Evolutionary conservation across 768 basidiomycete genomes (phyloP), one percentile per base, ranked within the genome.

Genomic region (Tricholoma matsutake): DNA sequence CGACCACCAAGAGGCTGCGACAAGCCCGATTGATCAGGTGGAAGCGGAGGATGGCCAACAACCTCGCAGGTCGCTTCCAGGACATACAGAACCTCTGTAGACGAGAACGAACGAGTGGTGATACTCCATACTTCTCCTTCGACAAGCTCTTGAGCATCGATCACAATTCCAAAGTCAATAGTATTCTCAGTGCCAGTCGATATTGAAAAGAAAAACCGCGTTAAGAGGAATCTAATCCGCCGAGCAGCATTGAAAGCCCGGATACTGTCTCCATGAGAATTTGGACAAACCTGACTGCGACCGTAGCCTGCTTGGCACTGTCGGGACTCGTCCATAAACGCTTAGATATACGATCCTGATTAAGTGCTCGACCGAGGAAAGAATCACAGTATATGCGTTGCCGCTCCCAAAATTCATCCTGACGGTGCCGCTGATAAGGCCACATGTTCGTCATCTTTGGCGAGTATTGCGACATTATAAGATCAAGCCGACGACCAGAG

Each of bases 21-120:
- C 16, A 31, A 8, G 29, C 8, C 31, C 11, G 20, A 28, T 14
- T 53, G 45, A 31, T 43, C 1, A 29, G 52, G 52, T 28, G 54
- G 53, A 25, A 57, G 18, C 4, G 63, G 47, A 18, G 71, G 65
- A 32, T 70, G 74, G 0, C 88, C 89, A 57, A 91, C 79, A 32
- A 87, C 85, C 66, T 92, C 91, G 67, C 90, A 90, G 0, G 91
- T 92, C 20, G 81, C 69, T 61, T 89, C 88, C 1, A 93, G 72
- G 28, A 90, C 84, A 66, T 86, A 85, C 63, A 83, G 79, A 9
- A 67, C 69, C 59, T 80, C 74, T 20, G 63, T 68, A 11, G 64
- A 60, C 1, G 60, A 41, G 0, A 54, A 51, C 8, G 69, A 68
- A 39, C 58, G 67, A 10, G 79, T 65, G 18, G 76, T 74, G 39